Base-by-base conservation (phyloP, 1,284 basidiomycete genomes). In the Cryptococcus sp. region DNA sequence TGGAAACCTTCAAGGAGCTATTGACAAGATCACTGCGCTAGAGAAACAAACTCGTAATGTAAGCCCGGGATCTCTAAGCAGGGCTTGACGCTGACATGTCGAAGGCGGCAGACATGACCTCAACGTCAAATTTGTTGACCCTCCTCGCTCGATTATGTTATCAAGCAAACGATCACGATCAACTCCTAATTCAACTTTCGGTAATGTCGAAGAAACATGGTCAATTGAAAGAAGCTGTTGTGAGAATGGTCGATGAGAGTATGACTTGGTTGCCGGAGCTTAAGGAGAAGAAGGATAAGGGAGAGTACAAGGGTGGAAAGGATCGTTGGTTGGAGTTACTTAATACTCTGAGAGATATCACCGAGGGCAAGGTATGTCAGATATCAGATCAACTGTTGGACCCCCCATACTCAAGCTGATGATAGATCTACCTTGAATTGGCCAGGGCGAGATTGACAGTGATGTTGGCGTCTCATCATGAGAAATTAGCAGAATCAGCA, bases 31-130 rank as follows among this genome's bases (percentile, higher is more conserved):
- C 50, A 81, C 91, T 52, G 78, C 79, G 3, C 79, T 98, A 1
- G 96, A 98, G 78, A 99, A 99, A 77, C 92, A 96, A 74, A 87
- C 94, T 4, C 83, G 96, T 75, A 98, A 98, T 79, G 94, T 91
- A 58, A 49, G 84, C 72, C n/a, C n/a, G n/a, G n/a, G n/a, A n/a
- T n/a, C n/a, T n/a, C n/a, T n/a, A n/a, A n/a, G n/a, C n/a, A n/a
- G 32, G 32, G 16, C 42, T 39, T n/a, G 11, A 32, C 52, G 50
- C 60, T 64, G 59, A 54, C 64, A 52, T 44, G 31, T 24, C 19
- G 13, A 63, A 96, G 91, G 91, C 94, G 14, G 87, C 93, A 49
- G 96, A 98, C 80, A 80, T 92, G 47, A 74, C 83, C 37, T 97
- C 93, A 21, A 98, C 96, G 1, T 87, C 88, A 31, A 83, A 87